Evolutionary conservation across 75 land plant species (phyloP).

Genomic region (Pinus albicaulis): DNA sequence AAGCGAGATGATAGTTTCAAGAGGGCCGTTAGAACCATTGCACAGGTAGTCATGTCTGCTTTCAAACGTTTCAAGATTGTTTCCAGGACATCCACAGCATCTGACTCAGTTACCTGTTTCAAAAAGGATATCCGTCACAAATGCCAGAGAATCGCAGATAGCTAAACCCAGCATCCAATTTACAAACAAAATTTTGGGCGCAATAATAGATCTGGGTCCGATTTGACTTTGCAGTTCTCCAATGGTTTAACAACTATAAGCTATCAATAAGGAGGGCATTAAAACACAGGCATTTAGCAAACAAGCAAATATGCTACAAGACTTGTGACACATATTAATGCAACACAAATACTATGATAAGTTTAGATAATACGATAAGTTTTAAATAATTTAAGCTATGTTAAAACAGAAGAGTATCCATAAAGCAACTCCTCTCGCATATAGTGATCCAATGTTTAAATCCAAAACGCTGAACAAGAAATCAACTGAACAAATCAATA

Average conservation of each 20-base stretch:
- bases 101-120: slow-evolving; percentile 92
- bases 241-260: neutral
- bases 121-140: neutral
- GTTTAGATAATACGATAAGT: neutral
- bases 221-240: neutral
- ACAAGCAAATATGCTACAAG: neutral
- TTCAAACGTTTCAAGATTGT: slow-evolving; percentile 53
- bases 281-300: neutral
- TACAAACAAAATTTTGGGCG: neutral
- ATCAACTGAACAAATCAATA: neutral
- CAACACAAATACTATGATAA: neutral
- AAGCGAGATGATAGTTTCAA: slow-evolving; percentile 95
- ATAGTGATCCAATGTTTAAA: neutral
- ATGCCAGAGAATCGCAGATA: neutral
- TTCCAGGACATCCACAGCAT: slow-evolving; percentile 89
- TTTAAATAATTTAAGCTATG: neutral
- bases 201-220: neutral
- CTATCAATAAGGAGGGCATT: neutral
- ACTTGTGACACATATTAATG: neutral
- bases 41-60: slow-evolving; percentile 60
- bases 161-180: neutral
- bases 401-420: neutral
- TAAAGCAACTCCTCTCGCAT: neutral
- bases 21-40: slow-evolving; percentile 83
- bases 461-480: neutral